A percentile compares a stretch with the other conserved stretches of the same genome.
Conservation (phyloP, 2,329 filamentous ascomycete genomes). For the Fusarium stilboides region DNA sequence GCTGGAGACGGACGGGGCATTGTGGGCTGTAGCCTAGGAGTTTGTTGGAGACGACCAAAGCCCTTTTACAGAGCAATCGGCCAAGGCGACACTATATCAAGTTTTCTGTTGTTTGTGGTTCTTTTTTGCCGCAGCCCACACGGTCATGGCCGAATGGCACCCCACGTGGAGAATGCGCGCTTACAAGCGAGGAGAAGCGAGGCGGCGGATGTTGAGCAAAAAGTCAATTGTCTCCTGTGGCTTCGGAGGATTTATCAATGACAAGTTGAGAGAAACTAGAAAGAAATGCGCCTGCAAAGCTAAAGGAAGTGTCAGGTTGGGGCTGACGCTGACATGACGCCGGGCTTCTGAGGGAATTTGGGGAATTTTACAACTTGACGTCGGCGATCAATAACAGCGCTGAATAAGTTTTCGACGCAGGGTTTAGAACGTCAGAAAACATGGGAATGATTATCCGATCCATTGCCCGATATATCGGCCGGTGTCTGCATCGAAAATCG, state of each 20-base stretch:
- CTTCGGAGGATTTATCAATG: constrained; percentile 30
- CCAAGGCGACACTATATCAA: constrained; percentile 13
- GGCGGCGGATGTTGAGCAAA: constrained; percentile 29
- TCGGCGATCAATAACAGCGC: constrained; percentile 12
- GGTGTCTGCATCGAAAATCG: constrained; percentile 20
- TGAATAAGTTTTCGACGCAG: constrained; percentile 11
- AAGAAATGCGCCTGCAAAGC: not conserved
- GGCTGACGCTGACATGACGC: constrained; percentile 46
- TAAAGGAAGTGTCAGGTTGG: constrained; percentile 18
- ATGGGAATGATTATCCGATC: constrained; percentile 37
- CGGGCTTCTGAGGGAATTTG: not conserved
- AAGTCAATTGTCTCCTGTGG: constrained; percentile 34
- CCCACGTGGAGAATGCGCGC: constrained; percentile 49
- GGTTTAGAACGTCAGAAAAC: constrained; percentile 6
- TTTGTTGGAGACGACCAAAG: not conserved
- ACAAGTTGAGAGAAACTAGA: constrained; percentile 23
- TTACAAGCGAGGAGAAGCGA: constrained; percentile 42
- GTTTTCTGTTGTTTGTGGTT: constrained; percentile 23
- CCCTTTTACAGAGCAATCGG: constrained; percentile 1
- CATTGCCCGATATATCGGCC: constrained; percentile 34
- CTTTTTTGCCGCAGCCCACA: constrained; percentile 19
- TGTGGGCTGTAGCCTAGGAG: not conserved
- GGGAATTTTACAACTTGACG: constrained; percentile 11
- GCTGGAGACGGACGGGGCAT: constrained; percentile 14
- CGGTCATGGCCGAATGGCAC: constrained; percentile 47